These are phyloP conservation scores for Candida tetrigidarum DNA, from an alignment of 1,139 yeast species.

Conservation along the genomic window DNA sequence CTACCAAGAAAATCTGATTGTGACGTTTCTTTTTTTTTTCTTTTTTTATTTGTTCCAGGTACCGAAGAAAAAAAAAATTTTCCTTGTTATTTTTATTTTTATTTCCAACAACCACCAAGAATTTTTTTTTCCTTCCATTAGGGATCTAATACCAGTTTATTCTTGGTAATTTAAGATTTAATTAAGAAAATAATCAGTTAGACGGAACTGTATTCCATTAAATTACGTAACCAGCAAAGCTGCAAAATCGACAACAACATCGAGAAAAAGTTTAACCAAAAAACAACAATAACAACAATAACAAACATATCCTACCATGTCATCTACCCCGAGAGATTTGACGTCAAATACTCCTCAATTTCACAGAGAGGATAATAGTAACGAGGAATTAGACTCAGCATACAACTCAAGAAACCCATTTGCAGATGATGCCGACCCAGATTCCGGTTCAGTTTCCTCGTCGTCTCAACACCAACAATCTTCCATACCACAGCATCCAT, in stretches of 20 bases:
- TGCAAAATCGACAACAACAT: too few relatives aligned
- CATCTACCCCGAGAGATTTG: constrained; percentile 34
- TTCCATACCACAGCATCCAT: constrained; percentile 2
- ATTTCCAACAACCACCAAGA: too few relatives aligned
- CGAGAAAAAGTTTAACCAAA: too few relatives aligned
- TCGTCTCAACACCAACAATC: constrained; percentile 10
- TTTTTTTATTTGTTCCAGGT: constrained; percentile 1
- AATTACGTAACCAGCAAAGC: neutral
- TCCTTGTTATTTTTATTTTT: too few relatives aligned
- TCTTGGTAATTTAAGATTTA: too few relatives aligned
- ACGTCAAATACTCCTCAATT: constrained; percentile 32
- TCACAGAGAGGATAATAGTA: constrained; percentile 22
- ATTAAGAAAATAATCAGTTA: neutral
- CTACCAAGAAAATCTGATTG: too few relatives aligned
- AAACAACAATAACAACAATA: neutral
- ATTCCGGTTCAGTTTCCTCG: constrained; percentile 21
- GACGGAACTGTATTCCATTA: neutral
- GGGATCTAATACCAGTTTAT: too few relatives aligned
- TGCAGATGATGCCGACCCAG: constrained; percentile 22
- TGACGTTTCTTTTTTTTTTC: constrained; percentile 1
- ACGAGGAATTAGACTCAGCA: constrained; percentile 19
- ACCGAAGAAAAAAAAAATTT: constrained; percentile 4
- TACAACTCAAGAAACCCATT: constrained; percentile 28
- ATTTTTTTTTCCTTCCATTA: neutral
- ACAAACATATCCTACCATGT: constrained; percentile 9